These are phyloP conservation scores for Vitis hybrid DNA, from an alignment of 177 flowering plant genomes.

Conservation along the genomic window DNA sequence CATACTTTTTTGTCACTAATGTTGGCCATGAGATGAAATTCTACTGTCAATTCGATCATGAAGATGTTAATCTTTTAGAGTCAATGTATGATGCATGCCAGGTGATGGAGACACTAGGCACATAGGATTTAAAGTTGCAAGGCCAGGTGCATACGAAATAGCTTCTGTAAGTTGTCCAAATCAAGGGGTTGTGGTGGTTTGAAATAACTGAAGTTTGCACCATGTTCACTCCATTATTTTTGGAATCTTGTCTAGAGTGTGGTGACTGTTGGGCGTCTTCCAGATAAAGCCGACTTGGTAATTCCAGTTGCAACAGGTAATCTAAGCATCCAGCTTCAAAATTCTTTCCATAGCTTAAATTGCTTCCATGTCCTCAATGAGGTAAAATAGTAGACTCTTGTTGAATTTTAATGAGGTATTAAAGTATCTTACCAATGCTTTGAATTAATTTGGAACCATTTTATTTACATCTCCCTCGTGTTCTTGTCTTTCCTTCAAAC, in stretches of 20 bases:
- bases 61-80: not conserved
- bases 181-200: not conserved
- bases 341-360: no score
- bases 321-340: not conserved
- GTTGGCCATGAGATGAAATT: no score
- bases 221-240: conserved; percentile 6
- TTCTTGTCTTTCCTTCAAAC: not conserved
- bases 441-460: not conserved
- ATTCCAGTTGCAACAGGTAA: conserved; percentile 93
- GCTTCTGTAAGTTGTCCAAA: conserved; percentile 53
- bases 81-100: conserved; percentile 7
- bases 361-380: no score
- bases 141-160: conserved; percentile 76
- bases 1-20: no score
- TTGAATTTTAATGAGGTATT: not conserved
- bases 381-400: no score
- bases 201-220: not conserved
- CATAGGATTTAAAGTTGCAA: conserved; percentile 59
- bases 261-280: conserved; percentile 76
- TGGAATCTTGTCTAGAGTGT: conserved; percentile 33
- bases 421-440: no score
- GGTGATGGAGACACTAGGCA: conserved; percentile 89
- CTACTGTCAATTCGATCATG: not conserved
- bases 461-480: not conserved
- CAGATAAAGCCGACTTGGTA: conserved; percentile 84